A percentile compares a stretch with the other conserved stretches of the same genome.
Conservation (phyloP, 331 rosid species). For the Malus hybrid region DNA sequence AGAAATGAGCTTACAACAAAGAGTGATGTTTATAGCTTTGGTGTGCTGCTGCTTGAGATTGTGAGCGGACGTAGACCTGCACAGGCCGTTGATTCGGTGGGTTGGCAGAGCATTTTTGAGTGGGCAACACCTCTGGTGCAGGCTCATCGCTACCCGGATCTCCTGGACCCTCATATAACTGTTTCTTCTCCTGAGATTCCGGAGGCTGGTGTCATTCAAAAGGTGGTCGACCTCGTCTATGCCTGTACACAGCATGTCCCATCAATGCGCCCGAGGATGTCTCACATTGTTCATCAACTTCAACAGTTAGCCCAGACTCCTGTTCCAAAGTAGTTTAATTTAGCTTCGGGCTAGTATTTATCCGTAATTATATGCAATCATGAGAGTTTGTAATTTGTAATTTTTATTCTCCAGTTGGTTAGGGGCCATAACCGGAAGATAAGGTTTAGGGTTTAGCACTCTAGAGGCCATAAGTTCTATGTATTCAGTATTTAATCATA, state of each 20-base stretch:
- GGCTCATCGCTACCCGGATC: conserved; percentile 86
- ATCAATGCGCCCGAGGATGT: conserved; percentile 97
- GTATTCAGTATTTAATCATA: not conserved
- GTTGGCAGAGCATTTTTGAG: conserved; percentile 97
- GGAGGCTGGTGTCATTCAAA: conserved; percentile 67
- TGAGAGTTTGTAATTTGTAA: not conserved
- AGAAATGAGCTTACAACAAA: conserved; percentile 90
- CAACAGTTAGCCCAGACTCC: conserved; percentile 72
- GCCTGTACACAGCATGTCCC: conserved; percentile 98
- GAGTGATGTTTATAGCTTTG: conserved; percentile 93
- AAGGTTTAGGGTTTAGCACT: not conserved
- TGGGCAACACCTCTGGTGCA: conserved; percentile 98
- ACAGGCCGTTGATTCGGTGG: conserved; percentile 88
- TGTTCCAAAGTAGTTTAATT: conserved; percentile 19
- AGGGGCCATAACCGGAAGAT: not conserved
- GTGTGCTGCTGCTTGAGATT: conserved; percentile 33
- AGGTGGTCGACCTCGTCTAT: conserved; percentile 93
- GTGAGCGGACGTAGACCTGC: conserved; percentile 81
- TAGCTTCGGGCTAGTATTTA: not conserved
- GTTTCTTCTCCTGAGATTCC: conserved; percentile 54
- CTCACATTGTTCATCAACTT: conserved; percentile 95
- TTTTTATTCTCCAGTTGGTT: not conserved
- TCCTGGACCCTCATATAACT: conserved; percentile 75
- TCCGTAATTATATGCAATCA: not conserved
- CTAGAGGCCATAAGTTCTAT: not conserved